Conservation (phyloP, 371 early-diverging fungal species). For the Rhizopus arrhizus region DNA sequence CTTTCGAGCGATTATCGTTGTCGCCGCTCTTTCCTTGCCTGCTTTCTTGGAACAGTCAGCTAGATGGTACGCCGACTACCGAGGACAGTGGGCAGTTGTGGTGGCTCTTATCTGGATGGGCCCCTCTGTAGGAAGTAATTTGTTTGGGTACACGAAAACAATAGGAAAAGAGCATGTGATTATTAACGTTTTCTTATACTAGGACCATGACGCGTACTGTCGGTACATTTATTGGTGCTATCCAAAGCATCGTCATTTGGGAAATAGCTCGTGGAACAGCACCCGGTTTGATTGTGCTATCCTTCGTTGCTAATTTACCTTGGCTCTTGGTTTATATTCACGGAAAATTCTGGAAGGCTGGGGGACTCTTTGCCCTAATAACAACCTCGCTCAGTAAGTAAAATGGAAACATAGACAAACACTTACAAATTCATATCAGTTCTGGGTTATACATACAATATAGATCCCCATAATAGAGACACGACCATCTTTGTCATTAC, state of each 20-base stretch:
- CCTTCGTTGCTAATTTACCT: conserved; percentile 44
- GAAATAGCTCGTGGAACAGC: conserved; percentile 35
- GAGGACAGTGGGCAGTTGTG: conserved; percentile 51
- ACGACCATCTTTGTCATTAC: conserved; percentile 35
- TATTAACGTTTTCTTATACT: neutral
- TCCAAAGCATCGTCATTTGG: conserved; percentile 45
- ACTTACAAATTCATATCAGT: conserved; percentile 12
- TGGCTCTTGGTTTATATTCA: conserved; percentile 46
- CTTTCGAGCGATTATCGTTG: conserved; percentile 37
- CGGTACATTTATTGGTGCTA: conserved; percentile 48
- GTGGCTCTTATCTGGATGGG: conserved; percentile 59
- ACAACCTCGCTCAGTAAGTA: conserved; percentile 52
- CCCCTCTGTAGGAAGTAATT: conserved; percentile 49
- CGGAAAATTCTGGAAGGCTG: conserved; percentile 50
- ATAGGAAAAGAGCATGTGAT: conserved; percentile 7
- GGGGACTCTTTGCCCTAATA: conserved; percentile 47
- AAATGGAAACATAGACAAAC: neutral
- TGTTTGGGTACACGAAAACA: conserved; percentile 43
- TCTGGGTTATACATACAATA: conserved; percentile 43
- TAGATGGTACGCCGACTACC: conserved; percentile 38
- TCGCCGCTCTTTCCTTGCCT: conserved; percentile 38
- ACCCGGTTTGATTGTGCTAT: conserved; percentile 33
- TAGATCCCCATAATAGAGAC: conserved; percentile 13
- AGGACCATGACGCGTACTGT: conserved; percentile 45
- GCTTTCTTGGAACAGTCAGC: conserved; percentile 38